Conservation (phyloP, 164 flowering plant genomes). For the Annona squamosa region DNA sequence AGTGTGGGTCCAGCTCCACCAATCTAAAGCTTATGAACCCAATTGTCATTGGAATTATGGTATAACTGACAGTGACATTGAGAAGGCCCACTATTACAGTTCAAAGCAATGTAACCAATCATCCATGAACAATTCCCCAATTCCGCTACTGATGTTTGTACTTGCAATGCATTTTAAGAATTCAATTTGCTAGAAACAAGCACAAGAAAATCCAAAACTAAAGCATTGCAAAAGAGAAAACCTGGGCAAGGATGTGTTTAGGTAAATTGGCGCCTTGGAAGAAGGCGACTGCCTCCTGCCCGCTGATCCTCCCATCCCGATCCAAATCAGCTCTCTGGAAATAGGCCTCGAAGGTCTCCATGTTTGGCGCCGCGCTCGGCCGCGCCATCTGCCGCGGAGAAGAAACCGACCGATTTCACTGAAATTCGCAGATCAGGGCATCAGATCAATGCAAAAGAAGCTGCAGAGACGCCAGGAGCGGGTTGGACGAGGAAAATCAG, state of each 20-base stretch:
- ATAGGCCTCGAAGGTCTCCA: conserved; percentile 77
- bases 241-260: conserved; percentile 86
- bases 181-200: neutral
- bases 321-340: conserved; percentile 91
- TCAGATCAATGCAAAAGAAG: conserved; percentile 1
- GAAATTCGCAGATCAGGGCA: conserved; percentile 15
- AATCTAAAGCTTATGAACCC: neutral
- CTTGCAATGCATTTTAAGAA: neutral
- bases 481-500: neutral
- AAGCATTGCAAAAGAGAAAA: conserved; percentile 7
- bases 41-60: neutral
- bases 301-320: conserved; percentile 90
- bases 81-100: neutral
- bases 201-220: neutral
- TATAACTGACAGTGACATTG: neutral
- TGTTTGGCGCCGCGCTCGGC: conserved; percentile 19
- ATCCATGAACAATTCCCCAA: neutral
- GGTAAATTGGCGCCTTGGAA: conserved; percentile 82
- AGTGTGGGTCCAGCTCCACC: neutral
- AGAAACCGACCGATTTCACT: conserved; percentile 4
- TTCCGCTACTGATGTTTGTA: neutral
- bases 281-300: conserved; percentile 85
- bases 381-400: conserved; percentile 21
- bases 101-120: neutral
- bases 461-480: neutral